Conservation (phyloP, 176 grass and related monocot genomes). For the Lolium rigidum region DNA sequence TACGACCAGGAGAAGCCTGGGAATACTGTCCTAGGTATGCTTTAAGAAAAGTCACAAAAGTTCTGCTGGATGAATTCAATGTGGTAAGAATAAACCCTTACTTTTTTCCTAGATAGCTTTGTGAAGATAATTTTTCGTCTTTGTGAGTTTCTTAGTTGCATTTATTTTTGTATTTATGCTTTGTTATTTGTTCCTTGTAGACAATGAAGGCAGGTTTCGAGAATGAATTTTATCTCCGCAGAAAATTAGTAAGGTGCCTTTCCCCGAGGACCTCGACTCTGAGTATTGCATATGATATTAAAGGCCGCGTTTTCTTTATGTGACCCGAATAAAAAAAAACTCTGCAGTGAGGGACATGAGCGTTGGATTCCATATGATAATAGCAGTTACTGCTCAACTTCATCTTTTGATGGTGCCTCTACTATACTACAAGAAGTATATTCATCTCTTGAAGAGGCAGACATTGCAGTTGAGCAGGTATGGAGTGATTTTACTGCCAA, state of each 20-base stretch:
- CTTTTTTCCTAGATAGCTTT: background rate
- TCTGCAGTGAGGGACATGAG: conserved; percentile 76
- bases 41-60: conserved; percentile 70
- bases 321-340: conserved; percentile 31
- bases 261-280: conserved; percentile 20
- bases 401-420: conserved; percentile 83
- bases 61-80: conserved; percentile 85
- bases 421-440: conserved; percentile 81
- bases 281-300: background rate
- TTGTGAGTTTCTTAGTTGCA: background rate
- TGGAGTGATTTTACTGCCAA: conserved; percentile 1
- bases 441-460: conserved; percentile 65
- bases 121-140: background rate
- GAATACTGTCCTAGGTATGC: conserved; percentile 90
- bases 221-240: conserved; percentile 94
- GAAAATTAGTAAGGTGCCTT: conserved; percentile 75
- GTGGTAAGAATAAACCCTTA: conserved; percentile 59
- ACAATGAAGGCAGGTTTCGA: conserved; percentile 92
- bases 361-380: conserved; percentile 83
- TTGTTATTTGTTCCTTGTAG: conserved; percentile 55
- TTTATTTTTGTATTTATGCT: conserved; percentile 30
- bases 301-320: conserved; percentile 10
- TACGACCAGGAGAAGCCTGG: conserved; percentile 83
- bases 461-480: conserved; percentile 92
- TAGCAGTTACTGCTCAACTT: conserved; percentile 78